Base-by-base conservation (phyloP, 345 rosid genomes). In the Fremontodendron californicum region DNA sequence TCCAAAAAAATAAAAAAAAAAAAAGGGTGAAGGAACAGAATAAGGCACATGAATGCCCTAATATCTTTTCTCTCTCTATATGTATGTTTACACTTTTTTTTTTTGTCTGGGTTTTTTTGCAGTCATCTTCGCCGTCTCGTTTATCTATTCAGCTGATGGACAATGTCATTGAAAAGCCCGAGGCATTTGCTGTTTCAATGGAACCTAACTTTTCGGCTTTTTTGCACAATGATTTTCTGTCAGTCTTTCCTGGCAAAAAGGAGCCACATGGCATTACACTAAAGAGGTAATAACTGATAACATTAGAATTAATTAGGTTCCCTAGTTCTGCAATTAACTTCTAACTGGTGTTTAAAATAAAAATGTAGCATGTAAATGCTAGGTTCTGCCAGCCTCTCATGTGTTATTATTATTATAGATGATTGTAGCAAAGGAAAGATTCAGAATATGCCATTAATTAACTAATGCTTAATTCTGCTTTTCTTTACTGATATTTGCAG, bases 131-230 rank as follows among this genome's bases (percentile, higher is more conserved):
- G 46, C 89, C 97, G 46, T 78, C 87, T 11, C 78, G 43, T 70
- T 72, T 93, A 81, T 90, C 90, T 72, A 90, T 93, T 76, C 97
- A 93, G 87, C 85, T 96, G 80, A 92, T 90, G 97, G 99, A 96
- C 75, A 92, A 87, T 71, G 84, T 78, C 60, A 83, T 79, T 9
- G 94, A 96, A 85, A 93, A 96, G 82, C 91, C 99, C 0, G 97
- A 91, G 78, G 90, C 90, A 49, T 87, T 86, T 77, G 93, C 96
- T 73, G 96, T 96, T 77, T 84, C 97, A 68, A 84, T 93, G 88
- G 99, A 93, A 60, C 97, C 97, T 42, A 85, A 82, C 51, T 96
- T 90, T 89, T 84, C 92, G 77, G 86, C 87, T 80, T 95, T 92
- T 83, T 78, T 96, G 84, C 93, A 89, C 70, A 90, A 86, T 82